Conservation (phyloP, 208 protist genomes). For the Jaenimonas drosophilae region DNA sequence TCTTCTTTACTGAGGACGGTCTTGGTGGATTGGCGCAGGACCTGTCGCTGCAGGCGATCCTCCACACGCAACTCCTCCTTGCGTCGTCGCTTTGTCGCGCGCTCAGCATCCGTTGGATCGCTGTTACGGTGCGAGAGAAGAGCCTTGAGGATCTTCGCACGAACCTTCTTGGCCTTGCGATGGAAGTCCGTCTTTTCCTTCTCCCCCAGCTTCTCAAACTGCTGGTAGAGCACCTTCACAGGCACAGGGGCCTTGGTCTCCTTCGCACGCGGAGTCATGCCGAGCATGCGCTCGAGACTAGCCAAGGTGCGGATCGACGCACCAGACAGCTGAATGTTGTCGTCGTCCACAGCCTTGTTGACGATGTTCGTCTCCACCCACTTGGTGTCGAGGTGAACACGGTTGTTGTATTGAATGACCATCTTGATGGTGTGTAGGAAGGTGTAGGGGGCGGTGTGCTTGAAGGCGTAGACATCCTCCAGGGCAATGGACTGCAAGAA, state of each 20-base stretch:
- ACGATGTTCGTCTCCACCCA: slow-evolving; percentile 45
- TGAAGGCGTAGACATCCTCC: slow-evolving; percentile 63
- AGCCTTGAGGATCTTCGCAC: slow-evolving; percentile 50
- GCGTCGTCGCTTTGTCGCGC: slow-evolving; percentile 47
- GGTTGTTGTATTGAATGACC: slow-evolving; percentile 78
- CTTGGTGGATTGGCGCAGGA: slow-evolving; percentile 27
- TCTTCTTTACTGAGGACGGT: slow-evolving; percentile 74
- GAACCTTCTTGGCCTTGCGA: slow-evolving; percentile 46
- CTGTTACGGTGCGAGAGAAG: slow-evolving; percentile 75
- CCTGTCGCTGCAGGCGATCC: slow-evolving; percentile 67
- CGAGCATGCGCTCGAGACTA: slow-evolving; percentile 54
- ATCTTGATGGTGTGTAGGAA: slow-evolving; percentile 79
- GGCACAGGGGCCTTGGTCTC: slow-evolving; percentile 74
- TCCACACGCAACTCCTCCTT: slow-evolving; percentile 70
- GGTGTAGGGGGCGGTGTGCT: slow-evolving; percentile 73
- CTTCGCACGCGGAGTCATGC: slow-evolving; percentile 39
- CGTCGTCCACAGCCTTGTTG: slow-evolving; percentile 46
- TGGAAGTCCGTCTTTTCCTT: slow-evolving; percentile 29
- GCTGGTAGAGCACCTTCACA: slow-evolving; percentile 69
- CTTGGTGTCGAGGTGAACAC: slow-evolving; percentile 53
- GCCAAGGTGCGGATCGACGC: slow-evolving; percentile 63
- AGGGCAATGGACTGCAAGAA: slow-evolving; percentile 62
- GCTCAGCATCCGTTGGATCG: slow-evolving; percentile 63
- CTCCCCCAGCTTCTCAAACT: slow-evolving; percentile 33
- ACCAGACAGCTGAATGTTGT: slow-evolving; percentile 53